Percentiles rank a stretch among this genome's conserved stretches.
These are phyloP conservation scores for Sclerotinia minor DNA, from an alignment of 2,329 filamentous ascomycete species.

Conservation along the genomic window DNA sequence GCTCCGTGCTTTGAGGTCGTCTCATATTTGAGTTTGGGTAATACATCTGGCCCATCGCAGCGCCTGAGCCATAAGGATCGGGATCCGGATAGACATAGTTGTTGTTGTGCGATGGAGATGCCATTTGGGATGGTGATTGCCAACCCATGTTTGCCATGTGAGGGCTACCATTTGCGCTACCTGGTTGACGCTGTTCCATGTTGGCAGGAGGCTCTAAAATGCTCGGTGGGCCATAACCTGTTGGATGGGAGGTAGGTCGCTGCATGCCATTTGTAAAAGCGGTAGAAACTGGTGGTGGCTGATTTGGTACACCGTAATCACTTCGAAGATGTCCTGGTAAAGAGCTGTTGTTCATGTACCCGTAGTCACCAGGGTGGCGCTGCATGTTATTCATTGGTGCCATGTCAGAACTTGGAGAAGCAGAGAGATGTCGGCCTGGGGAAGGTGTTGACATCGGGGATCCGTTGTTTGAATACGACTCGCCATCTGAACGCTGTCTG, in stretches of 20 bases:
- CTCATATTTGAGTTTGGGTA: slow-evolving; percentile 69
- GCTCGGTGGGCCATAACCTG: slow-evolving; percentile 71
- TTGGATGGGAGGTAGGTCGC: slow-evolving; percentile 82
- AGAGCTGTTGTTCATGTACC: slow-evolving; percentile 75
- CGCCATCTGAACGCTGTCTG: slow-evolving; percentile 66
- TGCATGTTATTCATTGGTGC: slow-evolving; percentile 66
- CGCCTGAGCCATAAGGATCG: slow-evolving; percentile 65
- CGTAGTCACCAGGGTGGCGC: slow-evolving; percentile 56
- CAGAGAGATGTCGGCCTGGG: slow-evolving; percentile 74
- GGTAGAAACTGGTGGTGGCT: slow-evolving; percentile 59
- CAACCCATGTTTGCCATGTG: slow-evolving; percentile 75
- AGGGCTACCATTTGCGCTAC: slow-evolving; percentile 78
- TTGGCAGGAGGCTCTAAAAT: slow-evolving; percentile 74
- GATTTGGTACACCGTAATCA: slow-evolving; percentile 55
- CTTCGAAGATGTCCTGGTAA: slow-evolving; percentile 80
- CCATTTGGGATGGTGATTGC: slow-evolving; percentile 76
- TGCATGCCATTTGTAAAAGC: slow-evolving; percentile 53
- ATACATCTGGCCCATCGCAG: slow-evolving; percentile 65
- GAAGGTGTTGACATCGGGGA: slow-evolving; percentile 81
- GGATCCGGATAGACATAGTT: slow-evolving; percentile 81
- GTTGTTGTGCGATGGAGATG: slow-evolving; percentile 61
- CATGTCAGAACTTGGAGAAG: slow-evolving; percentile 77
- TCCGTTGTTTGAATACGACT: slow-evolving; percentile 68
- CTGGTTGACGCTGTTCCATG: slow-evolving; percentile 65
- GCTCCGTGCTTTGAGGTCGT: slow-evolving; percentile 74